These are phyloP conservation scores for Solanum chaucha DNA, from an alignment of 257 asterid species.

Conservation along the genomic window DNA sequence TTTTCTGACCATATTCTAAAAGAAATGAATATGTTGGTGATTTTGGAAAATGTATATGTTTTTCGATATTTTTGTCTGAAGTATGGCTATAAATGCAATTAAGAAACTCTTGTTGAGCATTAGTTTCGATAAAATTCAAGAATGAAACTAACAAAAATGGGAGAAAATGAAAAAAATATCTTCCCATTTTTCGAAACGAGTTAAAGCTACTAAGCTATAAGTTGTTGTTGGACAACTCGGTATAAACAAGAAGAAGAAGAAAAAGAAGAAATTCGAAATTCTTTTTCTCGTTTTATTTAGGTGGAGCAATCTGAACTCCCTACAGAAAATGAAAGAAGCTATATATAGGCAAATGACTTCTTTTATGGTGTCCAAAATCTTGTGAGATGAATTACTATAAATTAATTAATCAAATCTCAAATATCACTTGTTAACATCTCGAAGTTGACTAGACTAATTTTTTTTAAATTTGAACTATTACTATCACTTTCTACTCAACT, in stretches of 20 bases:
- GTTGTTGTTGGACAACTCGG: too few relatives aligned
- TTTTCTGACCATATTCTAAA: conserved; percentile 15
- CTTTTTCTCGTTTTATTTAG: too few relatives aligned
- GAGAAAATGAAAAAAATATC: neutral
- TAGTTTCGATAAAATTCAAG: neutral
- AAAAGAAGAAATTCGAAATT: too few relatives aligned
- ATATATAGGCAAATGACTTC: neutral
- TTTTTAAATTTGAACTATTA: too few relatives aligned
- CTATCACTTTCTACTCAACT: neutral
- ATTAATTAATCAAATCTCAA: neutral
- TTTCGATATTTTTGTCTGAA: neutral
- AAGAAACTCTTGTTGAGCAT: neutral
- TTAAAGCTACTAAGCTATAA: too few relatives aligned
- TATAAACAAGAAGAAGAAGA: too few relatives aligned
- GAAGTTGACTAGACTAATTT: neutral
- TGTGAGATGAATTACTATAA: neutral
- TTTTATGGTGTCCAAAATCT: neutral
- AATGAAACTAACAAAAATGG: neutral
- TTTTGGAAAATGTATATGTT: neutral
- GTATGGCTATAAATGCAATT: neutral
- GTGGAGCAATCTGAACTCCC: too few relatives aligned
- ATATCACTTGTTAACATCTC: neutral
- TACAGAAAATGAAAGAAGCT: neutral
- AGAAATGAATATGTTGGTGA: conserved; percentile 13
- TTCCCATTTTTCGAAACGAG: neutral